Base-by-base conservation (phyloP, 2,329 filamentous ascomycete species). In the Aspergillus sp. region DNA sequence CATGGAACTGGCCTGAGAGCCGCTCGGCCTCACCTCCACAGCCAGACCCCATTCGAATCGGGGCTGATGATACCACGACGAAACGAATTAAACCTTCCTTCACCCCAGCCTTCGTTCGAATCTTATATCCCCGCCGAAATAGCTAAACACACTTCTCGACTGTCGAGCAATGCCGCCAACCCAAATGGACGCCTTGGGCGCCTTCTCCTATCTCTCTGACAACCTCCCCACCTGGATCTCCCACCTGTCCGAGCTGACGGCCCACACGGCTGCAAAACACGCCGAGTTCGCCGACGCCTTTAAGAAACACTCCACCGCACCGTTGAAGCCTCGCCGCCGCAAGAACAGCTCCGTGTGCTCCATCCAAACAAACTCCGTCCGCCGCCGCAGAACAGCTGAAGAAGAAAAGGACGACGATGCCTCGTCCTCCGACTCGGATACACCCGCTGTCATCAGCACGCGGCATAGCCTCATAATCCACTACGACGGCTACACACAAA, bases 401-500 rank as follows among this genome's bases (percentile, higher is more conserved):
- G 76, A 57, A 73, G 71, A 17, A 70, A 70, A 35, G 64, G 67
- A 56, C 27, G 39, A 33, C 11, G 47, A 62, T 14, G 62, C 68
- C 6, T 77, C 73, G 6, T 77, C 73, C 1, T 56, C 73, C 33
- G 64, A 68, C 11, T 74, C 73, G 2, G 68, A 75, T 9, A 67
- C 64, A 17, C 64, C 67, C 27, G 62, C 66, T n/a, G 84, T 86
- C 61, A 89, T 89, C 70, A 86, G 90, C 55, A 86, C 86, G 3
- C 85, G 89, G 63, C 87, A 83, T 57, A 89, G 91, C 81, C 88
- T 93, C 47, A 87, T 95, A 41, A 90, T 97, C n/a, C 93, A 91
- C 74, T 97, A 97, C 71, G 93, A 97, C 70, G 90, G 89, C 64
- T 88, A 91, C 61, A 88, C 96, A 3, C 92, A 97, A 70, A 86